Conservation (phyloP, 495 filamentous ascomycete genomes). For the Cercophora newfieldiana region DNA sequence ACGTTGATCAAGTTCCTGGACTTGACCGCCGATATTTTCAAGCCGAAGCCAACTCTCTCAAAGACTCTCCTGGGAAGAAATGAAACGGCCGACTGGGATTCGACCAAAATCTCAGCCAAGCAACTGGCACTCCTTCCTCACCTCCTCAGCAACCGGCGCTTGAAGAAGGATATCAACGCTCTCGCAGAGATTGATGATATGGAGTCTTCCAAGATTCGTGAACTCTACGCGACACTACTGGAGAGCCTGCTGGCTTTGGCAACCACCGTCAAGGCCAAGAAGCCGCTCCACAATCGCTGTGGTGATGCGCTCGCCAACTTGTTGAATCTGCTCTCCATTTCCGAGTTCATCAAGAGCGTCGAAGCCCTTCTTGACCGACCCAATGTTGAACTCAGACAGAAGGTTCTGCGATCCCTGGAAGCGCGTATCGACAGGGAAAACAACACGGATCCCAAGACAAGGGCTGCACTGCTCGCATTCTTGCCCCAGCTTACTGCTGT, state of each 20-base stretch:
- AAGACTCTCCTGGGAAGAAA: conserved; percentile 66
- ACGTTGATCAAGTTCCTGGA: conserved; percentile 71
- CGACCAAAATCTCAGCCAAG: conserved; percentile 59
- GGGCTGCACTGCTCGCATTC: conserved; percentile 72
- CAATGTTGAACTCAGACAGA: conserved; percentile 69
- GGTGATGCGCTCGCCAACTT: conserved; percentile 70
- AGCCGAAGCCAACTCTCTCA: conserved; percentile 67
- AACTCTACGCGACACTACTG: conserved; percentile 69
- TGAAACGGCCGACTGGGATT: conserved; percentile 58
- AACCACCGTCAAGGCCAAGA: conserved; percentile 59
- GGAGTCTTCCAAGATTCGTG: conserved; percentile 60
- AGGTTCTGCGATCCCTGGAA: conserved; percentile 77
- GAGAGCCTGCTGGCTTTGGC: conserved; percentile 65
- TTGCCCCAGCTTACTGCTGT: conserved; percentile 72
- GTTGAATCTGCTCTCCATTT: conserved; percentile 74
- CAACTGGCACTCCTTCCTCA: conserved; percentile 61
- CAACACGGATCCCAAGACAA: conserved; percentile 63
- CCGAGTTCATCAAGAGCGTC: conserved; percentile 82
- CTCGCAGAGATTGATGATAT: conserved; percentile 56
- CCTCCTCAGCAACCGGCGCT: conserved; percentile 50
- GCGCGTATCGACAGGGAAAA: conserved; percentile 68
- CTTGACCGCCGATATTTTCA: conserved; percentile 69
- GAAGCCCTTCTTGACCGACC: conserved; percentile 72
- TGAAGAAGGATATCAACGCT: conserved; percentile 49
- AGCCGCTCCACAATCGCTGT: conserved; percentile 61